Evolutionary conservation across 2,329 filamentous ascomycete genomes (phyloP).

Genomic region (Aspergillus fischeri): DNA sequence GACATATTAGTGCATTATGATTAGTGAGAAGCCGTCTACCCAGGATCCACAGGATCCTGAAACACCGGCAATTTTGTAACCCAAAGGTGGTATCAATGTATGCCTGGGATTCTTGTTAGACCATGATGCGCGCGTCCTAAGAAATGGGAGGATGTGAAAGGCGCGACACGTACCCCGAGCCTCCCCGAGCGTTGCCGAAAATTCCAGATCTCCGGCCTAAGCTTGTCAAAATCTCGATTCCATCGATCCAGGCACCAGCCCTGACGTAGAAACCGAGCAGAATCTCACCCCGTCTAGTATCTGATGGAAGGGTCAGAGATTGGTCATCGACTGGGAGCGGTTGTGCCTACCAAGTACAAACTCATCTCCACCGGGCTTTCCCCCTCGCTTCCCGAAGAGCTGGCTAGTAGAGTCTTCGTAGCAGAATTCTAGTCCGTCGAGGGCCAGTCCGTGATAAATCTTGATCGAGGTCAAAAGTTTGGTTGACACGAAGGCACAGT

Average conservation of each 20-base stretch:
- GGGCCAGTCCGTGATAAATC: conserved; percentile 69
- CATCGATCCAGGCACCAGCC: conserved; percentile 77
- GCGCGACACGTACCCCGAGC: conserved; percentile 66
- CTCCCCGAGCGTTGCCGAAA: conserved; percentile 76
- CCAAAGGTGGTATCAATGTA: conserved; percentile 81
- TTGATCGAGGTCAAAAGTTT: conserved; percentile 71
- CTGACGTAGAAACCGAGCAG: conserved; percentile 82
- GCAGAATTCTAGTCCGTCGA: conserved; percentile 87
- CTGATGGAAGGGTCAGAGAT: conserved; percentile 42
- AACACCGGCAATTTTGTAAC: conserved; percentile 83
- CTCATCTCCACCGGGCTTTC: conserved; percentile 63
- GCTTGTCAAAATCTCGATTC: conserved; percentile 83
- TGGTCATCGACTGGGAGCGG: background rate
- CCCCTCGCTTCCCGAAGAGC: conserved; percentile 77
- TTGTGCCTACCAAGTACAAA: conserved; percentile 69
- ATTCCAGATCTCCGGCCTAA: conserved; percentile 78
- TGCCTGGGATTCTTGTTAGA: conserved; percentile 53
- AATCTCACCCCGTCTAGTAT: conserved; percentile 79
- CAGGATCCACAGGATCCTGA: conserved; percentile 75
- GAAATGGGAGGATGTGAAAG: background rate
- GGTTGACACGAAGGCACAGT: conserved; percentile 62
- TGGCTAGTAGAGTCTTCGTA: conserved; percentile 85
- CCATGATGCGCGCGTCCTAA: background rate
- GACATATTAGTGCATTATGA: conserved; percentile 62
- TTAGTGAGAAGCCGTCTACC: conserved; percentile 80